Evolutionary conservation across 345 rosid genomes (phyloP).

Genomic region (Euphorbia tirucalli): DNA sequence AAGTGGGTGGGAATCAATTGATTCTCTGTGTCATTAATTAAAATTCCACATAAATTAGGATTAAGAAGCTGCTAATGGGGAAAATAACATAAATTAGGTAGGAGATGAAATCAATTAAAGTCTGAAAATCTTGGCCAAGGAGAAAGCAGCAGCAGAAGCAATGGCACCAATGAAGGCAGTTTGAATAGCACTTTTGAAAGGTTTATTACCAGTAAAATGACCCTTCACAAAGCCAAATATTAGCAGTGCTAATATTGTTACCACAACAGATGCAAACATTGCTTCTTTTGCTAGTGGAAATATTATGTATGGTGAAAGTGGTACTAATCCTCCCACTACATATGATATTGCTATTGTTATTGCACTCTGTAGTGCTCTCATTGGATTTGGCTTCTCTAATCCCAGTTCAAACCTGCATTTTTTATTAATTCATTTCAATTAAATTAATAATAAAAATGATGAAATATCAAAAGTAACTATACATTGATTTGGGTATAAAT

Average conservation of each 20-base stretch:
- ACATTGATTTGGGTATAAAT: too few relatives aligned
- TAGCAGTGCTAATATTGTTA: slow-evolving; percentile 28
- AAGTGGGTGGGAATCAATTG: too few relatives aligned
- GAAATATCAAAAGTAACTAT: too few relatives aligned
- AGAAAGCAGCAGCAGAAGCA: slow-evolving; percentile 42
- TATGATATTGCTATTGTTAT: slow-evolving; percentile 35
- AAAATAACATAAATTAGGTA: too few relatives aligned
- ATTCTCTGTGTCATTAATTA: too few relatives aligned
- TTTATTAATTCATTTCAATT: too few relatives aligned
- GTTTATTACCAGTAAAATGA: slow-evolving; percentile 28
- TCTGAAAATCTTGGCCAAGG: slow-evolving; percentile 27
- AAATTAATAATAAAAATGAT: too few relatives aligned
- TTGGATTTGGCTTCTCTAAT: slow-evolving; percentile 40
- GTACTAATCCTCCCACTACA: slow-evolving; percentile 35
- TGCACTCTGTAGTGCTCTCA: slow-evolving; percentile 37
- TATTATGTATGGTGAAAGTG: slow-evolving; percentile 35
- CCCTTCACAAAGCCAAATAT: slow-evolving; percentile 36
- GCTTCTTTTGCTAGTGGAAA: slow-evolving; percentile 30
- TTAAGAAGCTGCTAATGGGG: too few relatives aligned
- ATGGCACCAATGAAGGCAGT: slow-evolving; percentile 37
- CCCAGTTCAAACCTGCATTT: slow-evolving; percentile 47
- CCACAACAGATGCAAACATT: slow-evolving; percentile 19
- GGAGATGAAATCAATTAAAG: slow-evolving; percentile 10
- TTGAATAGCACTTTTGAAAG: slow-evolving; percentile 37
- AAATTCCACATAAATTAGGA: too few relatives aligned